Evolutionary conservation across 495 filamentous ascomycete genomes (phyloP), one percentile per base, ranked within the genome.

Genomic region (Evernia prunastri): DNA sequence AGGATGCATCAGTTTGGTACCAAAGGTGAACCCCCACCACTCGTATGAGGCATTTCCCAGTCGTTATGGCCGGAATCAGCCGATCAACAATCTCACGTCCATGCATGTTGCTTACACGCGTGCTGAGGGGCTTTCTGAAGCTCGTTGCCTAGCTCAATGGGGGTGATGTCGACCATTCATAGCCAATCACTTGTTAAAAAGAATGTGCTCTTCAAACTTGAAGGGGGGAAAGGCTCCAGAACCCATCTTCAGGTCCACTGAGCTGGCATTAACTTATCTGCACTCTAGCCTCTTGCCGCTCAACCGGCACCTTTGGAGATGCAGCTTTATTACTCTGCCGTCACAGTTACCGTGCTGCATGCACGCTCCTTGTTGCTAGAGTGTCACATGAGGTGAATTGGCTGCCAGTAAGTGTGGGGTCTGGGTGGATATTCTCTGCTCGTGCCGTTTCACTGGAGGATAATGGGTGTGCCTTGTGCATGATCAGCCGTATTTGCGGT

Each of bases 361-460:
- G 61, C 18, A 59, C 45, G 39, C 13, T 59, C 31, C 59, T 58
- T 40, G 45, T 58, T 56, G 35, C 45, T 39, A 45, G 65, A 58
- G 61, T 54, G 66, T 68, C 66, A 68, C 66, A 65, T 68, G 66
- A 68, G 59, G 29, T 37, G 35, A 58, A 40, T 37, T 57, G 27
- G 45, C 63, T 65, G 59, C 66, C 43, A 62, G 49, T 51, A 65
- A 18, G 33, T 39, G 56, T 59, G 47, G 54, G 49, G 37, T n/a
- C 31, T 10, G 33, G 15, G 45, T 63, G 54, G 54, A 65, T 39
- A 47, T 68, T n/a, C 36, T 29, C 23, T 47, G 31, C 20, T 43
- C 5, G 31, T 63, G 42, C n/a, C 8, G 31, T 51, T 53, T 40
- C 39, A 68, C 66, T 68, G 66, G 66, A 65, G 63, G 59, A 51